These are phyloP conservation scores for Aspergillus uvarum DNA, from an alignment of 2,329 filamentous ascomycete genomes.

Conservation along the genomic window DNA sequence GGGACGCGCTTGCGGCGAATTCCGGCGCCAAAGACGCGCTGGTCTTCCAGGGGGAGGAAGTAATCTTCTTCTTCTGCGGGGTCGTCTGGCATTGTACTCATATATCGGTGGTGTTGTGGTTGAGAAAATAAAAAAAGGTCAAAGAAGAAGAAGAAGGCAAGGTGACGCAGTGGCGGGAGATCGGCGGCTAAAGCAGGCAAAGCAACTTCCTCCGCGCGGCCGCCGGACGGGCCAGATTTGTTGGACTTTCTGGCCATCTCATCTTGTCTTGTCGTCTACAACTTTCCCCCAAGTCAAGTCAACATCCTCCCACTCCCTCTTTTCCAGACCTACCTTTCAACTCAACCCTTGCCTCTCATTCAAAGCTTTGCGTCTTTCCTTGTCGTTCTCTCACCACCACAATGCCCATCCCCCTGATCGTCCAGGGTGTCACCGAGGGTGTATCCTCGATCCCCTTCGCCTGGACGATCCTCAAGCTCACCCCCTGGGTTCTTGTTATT, in stretches of 20 bases:
- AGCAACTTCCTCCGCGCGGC: background rate
- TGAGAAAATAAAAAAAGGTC: background rate
- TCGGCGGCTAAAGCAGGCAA: constrained; percentile 20
- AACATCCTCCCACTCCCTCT: background rate
- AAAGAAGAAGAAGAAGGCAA: background rate
- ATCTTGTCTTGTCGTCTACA: constrained; percentile 3
- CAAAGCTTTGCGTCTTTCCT: background rate
- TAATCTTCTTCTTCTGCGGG: constrained; percentile 53
- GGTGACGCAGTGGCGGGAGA: constrained; percentile 25
- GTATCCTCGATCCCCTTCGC: constrained; percentile 55
- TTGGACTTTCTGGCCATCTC: background rate
- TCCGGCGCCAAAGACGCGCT: constrained; percentile 62
- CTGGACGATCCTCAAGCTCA: constrained; percentile 53
- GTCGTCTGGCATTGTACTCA: constrained; percentile 19
- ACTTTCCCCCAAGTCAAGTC: too few species aligned
- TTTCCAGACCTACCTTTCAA: background rate
- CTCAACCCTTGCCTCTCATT: background rate
- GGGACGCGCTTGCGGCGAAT: constrained; percentile 60
- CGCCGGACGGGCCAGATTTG: background rate
- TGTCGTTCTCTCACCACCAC: constrained; percentile 29
- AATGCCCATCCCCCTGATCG: constrained; percentile 62
- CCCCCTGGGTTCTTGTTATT: constrained; percentile 54
- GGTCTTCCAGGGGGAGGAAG: constrained; percentile 57
- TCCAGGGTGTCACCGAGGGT: constrained; percentile 56
- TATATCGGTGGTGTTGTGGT: background rate